phyloP scores from a whole-genome alignment of 331 rosid species.

The Acacia concinna region DNA sequence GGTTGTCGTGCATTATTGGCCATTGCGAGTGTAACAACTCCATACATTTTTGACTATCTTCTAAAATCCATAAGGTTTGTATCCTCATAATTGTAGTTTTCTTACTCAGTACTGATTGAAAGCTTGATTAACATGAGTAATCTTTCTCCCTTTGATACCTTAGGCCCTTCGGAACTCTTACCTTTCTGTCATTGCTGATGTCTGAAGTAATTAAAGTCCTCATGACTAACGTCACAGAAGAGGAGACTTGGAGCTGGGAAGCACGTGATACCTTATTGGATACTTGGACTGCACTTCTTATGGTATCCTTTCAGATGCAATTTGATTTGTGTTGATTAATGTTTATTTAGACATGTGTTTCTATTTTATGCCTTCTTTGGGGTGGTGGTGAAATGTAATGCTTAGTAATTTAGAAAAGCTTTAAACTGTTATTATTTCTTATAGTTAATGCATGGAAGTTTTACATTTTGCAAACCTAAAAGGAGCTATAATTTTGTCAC shows the following conservation, averaged over 20 bases:
- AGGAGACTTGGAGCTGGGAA: slow-evolving; percentile 94
- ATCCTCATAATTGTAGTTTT: slow-evolving; percentile 8
- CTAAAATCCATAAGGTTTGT: slow-evolving; percentile 66
- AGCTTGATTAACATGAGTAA: slow-evolving; percentile 19
- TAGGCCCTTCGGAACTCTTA: slow-evolving; percentile 80
- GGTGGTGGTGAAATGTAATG: slow-evolving; percentile 4
- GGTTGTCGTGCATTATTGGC: slow-evolving; percentile 93
- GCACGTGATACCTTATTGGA: slow-evolving; percentile 92
- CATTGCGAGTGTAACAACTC: slow-evolving; percentile 75
- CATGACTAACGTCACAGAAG: slow-evolving; percentile 62
- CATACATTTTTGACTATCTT: slow-evolving; percentile 69
- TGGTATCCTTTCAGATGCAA: slow-evolving; percentile 47
- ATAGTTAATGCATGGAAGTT: not conserved
- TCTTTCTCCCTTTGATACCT: slow-evolving; percentile 37
- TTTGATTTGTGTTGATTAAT: slow-evolving; percentile 2
- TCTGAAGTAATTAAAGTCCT: slow-evolving; percentile 80
- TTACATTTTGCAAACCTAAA: slow-evolving; percentile 23
- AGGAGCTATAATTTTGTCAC: slow-evolving; percentile 12
- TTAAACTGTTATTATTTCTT: slow-evolving; percentile 5
- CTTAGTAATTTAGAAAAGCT: slow-evolving; percentile 8
- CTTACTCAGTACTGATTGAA: slow-evolving; percentile 5
- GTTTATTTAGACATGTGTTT: slow-evolving; percentile 14
- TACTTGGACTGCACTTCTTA: slow-evolving; percentile 84
- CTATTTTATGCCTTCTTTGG: not conserved
- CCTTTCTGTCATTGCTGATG: slow-evolving; percentile 72